Conservation (phyloP, 2,329 filamentous ascomycete genomes). For the Nothomitra cinnamomea region DNA sequence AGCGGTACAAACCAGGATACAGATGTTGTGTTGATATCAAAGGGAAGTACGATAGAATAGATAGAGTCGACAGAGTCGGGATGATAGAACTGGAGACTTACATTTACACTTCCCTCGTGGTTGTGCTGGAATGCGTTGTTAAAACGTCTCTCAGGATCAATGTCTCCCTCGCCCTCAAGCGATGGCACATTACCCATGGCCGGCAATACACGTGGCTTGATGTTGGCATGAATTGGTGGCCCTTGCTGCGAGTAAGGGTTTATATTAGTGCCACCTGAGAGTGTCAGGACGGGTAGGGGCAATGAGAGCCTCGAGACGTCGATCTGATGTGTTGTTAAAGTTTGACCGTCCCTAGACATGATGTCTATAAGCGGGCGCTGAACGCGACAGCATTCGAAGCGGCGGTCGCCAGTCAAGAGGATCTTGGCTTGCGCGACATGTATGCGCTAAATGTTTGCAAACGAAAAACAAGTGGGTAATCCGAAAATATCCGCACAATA, state of each 20-base stretch:
- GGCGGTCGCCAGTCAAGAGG: background rate
- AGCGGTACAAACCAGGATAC: background rate
- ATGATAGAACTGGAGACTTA: background rate
- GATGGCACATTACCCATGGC: background rate
- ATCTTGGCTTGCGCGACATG: background rate
- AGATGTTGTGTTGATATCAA: background rate
- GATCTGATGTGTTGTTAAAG: background rate
- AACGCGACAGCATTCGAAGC: conserved; percentile 4
- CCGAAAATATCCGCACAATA: background rate
- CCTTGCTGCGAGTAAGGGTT: background rate
- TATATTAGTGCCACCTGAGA: background rate
- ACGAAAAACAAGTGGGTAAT: background rate
- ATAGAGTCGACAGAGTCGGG: background rate
- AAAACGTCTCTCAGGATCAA: background rate
- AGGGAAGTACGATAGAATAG: background rate
- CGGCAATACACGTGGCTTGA: background rate
- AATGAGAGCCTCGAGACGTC: background rate
- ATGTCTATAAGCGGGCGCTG: background rate
- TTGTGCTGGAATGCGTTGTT: background rate
- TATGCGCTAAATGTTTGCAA: background rate
- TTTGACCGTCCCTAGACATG: conserved; percentile 2
- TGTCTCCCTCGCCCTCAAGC: background rate
- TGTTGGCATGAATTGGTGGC: background rate
- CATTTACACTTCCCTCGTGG: background rate
- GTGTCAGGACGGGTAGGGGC: background rate